phyloP scores from a whole-genome alignment of 108 stramenopile species.

The Cyclotella choctawhatcheeana region DNA sequence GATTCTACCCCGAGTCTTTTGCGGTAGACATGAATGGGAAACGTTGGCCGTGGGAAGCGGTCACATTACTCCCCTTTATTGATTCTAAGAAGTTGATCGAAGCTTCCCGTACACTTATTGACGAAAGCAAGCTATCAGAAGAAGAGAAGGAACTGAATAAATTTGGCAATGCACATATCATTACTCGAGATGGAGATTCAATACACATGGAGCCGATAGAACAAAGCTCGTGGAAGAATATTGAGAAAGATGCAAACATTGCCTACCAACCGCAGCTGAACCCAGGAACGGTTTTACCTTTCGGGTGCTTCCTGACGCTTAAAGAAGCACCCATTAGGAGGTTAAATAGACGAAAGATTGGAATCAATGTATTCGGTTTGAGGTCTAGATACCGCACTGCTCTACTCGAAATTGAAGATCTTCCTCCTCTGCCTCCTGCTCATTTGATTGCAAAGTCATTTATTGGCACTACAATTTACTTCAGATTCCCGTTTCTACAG shows the following conservation, averaged over 20 bases:
- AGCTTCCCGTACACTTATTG: constrained; percentile 62
- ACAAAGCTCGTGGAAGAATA: constrained; percentile 46
- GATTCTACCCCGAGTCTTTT: constrained; percentile 89
- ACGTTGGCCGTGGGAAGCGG: constrained; percentile 98
- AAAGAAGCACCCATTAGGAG: constrained; percentile 71
- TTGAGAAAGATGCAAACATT: constrained; percentile 37
- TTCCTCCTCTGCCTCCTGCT: constrained; percentile 68
- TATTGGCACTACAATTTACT: constrained; percentile 80
- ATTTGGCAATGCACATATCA: constrained; percentile 59
- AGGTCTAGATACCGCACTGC: constrained; percentile 84
- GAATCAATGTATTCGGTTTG: constrained; percentile 76
- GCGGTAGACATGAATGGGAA: constrained; percentile 93
- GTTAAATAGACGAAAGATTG: constrained; percentile 58
- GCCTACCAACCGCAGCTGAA: constrained; percentile 68
- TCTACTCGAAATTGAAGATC: constrained; percentile 63
- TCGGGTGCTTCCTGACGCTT: constrained; percentile 82
- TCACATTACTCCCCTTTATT: constrained; percentile 96
- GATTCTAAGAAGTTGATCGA: constrained; percentile 83
- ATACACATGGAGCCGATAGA: constrained; percentile 42
- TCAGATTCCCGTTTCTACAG: constrained; percentile 80
- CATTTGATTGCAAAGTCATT: constrained; percentile 67
- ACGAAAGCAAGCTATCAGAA: constrained; percentile 54
- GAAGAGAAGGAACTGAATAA: constrained; percentile 72
- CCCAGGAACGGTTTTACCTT: constrained; percentile 52
- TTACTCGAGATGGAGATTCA: constrained; percentile 43